Evolutionary conservation across 1,284 basidiomycete species (phyloP), one percentile per base, ranked within the genome.

Genomic region (Trametes polyzona): DNA sequence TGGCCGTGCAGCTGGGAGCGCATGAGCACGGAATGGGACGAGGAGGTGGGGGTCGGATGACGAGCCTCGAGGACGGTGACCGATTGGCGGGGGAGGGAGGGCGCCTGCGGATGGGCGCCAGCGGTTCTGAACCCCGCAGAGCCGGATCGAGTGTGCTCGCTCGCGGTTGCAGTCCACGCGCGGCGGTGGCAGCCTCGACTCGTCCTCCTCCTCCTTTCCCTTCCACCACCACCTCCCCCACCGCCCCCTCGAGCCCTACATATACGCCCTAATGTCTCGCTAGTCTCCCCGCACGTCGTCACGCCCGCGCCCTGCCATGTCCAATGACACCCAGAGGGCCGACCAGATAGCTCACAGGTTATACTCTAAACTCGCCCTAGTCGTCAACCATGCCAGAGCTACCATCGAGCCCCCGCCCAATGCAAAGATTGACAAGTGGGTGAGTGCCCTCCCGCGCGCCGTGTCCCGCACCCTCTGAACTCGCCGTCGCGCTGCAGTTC

Each of bases 341-440:
- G 88, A 92, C 80, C 88, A 91, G 78, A 92, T 92, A 69, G 86
- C 87, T 53, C 83, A 87, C 72, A 84, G 86, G 69, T 84, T 90
- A 73, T 92, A 90, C 75, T 81, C 84, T 52, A 92, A 92, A 77
- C 83, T 92, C 58, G 83, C 82, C 68, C 83, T 87, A 65, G 81
- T 90, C 65, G 78, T 92, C 62, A 79, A 85, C 69, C 76, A 90
- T 71, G 88, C 88, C 16, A 77, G 90, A 59, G 76, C 83, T 21
- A 86, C 87, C 39, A 69, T 73, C 39, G 79, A 81, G 64, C 72
- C 76, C 26, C 63, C 26, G 65, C 68, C 74, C 19, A 70, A 74
- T 55, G 70, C 74, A 36, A 89, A 82, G 76, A 71, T 79, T 30
- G 90, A 92, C 69, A 91, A 89, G 81, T 92, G 90, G 89, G 90